Evolutionary conservation across 1,139 yeast species (phyloP).

Genomic region (Yamadazyma blattariae): DNA sequence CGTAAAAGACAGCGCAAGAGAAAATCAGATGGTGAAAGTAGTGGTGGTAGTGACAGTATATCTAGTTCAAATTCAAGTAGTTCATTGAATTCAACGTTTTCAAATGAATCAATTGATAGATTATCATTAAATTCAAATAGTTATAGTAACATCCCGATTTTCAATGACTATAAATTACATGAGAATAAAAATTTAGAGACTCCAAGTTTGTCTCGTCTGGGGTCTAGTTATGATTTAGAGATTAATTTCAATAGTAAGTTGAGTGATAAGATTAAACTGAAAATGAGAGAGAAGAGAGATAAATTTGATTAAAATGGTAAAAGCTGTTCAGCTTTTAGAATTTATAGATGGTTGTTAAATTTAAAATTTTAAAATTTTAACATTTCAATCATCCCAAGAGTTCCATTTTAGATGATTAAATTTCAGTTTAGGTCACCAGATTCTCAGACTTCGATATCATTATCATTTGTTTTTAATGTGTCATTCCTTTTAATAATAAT

Average conservation of each 20-base stretch:
- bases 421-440: too few relatives aligned
- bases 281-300: constrained; percentile 32
- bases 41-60: too few relatives aligned
- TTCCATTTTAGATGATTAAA: too few relatives aligned
- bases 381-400: too few relatives aligned
- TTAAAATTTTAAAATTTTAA: too few relatives aligned
- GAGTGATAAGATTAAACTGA: constrained; percentile 34
- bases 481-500: too few relatives aligned
- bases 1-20: constrained; percentile 37
- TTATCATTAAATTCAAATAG: constrained; percentile 54
- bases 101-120: constrained; percentile 43
- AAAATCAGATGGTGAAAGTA: constrained; percentile 13
- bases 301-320: constrained; percentile 8
- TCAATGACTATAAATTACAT: constrained; percentile 45
- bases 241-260: constrained; percentile 30
- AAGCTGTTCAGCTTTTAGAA: too few relatives aligned
- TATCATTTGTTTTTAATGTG: too few relatives aligned
- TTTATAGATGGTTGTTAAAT: too few relatives aligned
- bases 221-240: constrained; percentile 28
- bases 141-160: constrained; percentile 55
- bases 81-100: constrained; percentile 19
- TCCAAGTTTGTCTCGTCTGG: constrained; percentile 17
- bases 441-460: too few relatives aligned
- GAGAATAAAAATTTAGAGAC: constrained; percentile 21
- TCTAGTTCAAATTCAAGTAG: constrained; percentile 16